These are phyloP conservation scores for Cladosporium sp. DNA, from an alignment of 2,329 filamentous ascomycete species.

Conservation along the genomic window DNA sequence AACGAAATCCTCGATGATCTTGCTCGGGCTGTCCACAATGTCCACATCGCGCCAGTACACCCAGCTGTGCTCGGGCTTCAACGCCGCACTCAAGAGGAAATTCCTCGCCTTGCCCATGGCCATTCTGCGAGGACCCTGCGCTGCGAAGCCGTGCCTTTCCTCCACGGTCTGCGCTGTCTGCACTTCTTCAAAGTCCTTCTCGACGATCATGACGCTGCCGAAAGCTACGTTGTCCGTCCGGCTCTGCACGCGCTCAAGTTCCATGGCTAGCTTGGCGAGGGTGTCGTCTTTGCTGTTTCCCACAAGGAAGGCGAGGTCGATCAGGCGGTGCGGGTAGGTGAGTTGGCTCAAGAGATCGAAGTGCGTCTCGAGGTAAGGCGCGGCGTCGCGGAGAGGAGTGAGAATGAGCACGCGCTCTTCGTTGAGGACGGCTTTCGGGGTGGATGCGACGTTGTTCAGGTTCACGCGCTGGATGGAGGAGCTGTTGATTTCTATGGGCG, in stretches of 20 bases:
- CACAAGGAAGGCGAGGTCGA: slow-evolving; percentile 92
- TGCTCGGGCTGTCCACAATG: slow-evolving; percentile 82
- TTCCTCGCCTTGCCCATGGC: slow-evolving; percentile 88
- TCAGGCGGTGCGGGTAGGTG: slow-evolving; percentile 90
- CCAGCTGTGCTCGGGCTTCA: slow-evolving; percentile 96
- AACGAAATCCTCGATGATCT: slow-evolving; percentile 91
- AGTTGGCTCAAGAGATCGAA: slow-evolving; percentile 89
- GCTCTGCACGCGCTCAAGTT: slow-evolving; percentile 84
- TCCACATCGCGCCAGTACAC: slow-evolving; percentile 99
- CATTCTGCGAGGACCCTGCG: slow-evolving; percentile 86
- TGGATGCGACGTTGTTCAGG: slow-evolving; percentile 81
- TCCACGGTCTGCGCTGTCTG: slow-evolving; percentile 73
- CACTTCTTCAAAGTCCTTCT: slow-evolving; percentile 85
- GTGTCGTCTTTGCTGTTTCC: slow-evolving; percentile 91
- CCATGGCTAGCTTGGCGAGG: slow-evolving; percentile 74
- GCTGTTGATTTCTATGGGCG: slow-evolving; percentile 78
- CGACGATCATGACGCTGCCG: slow-evolving; percentile 75
- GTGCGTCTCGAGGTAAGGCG: slow-evolving; percentile 76
- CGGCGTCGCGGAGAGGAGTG: slow-evolving; percentile 88
- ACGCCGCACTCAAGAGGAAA: slow-evolving; percentile 75
- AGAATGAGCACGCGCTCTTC: slow-evolving; percentile 86
- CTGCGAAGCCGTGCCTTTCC: slow-evolving; percentile 78
- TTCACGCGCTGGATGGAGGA: slow-evolving; percentile 74
- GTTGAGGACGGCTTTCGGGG: slow-evolving; percentile 71
- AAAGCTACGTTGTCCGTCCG: slow-evolving; percentile 74